Conservation (phyloP, 176 grass and related monocot genomes). For the Avena eriantha region DNA sequence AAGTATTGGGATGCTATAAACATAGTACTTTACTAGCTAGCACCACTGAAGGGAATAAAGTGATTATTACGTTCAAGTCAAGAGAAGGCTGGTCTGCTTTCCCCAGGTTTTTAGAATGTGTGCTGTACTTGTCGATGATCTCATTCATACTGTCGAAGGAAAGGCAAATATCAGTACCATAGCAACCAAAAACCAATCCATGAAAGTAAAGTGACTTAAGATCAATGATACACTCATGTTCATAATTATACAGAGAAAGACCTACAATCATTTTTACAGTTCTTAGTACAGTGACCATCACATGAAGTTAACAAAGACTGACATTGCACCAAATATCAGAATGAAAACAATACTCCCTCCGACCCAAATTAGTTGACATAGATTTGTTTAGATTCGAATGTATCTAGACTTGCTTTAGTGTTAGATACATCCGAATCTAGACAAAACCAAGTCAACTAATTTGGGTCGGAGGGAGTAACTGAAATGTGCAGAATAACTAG, state of each 20-base stretch:
- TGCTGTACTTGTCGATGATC: conserved; percentile 74
- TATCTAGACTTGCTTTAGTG: too few species aligned
- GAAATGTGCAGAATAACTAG: neutral
- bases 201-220: conserved; percentile 25
- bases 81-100: conserved; percentile 66
- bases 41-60: conserved; percentile 24
- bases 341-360: neutral
- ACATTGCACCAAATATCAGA: neutral
- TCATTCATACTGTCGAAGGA: conserved; percentile 77
- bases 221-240: neutral
- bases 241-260: neutral
- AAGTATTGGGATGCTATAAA: neutral
- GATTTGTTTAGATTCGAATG: too few species aligned
- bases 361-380: too few species aligned
- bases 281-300: neutral
- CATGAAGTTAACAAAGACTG: neutral
- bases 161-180: conserved; percentile 43
- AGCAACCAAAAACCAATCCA: conserved; percentile 23
- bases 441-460: too few species aligned
- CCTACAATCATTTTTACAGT: neutral
- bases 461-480: too few species aligned
- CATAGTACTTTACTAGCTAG: conserved; percentile 3
- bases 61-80: conserved; percentile 75
- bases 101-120: conserved; percentile 77
- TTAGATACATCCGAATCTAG: too few species aligned